Evolutionary conservation across 345 rosid genomes (phyloP), one percentile per base, ranked within the genome.

Genomic region (Odontarrhena argentea): DNA sequence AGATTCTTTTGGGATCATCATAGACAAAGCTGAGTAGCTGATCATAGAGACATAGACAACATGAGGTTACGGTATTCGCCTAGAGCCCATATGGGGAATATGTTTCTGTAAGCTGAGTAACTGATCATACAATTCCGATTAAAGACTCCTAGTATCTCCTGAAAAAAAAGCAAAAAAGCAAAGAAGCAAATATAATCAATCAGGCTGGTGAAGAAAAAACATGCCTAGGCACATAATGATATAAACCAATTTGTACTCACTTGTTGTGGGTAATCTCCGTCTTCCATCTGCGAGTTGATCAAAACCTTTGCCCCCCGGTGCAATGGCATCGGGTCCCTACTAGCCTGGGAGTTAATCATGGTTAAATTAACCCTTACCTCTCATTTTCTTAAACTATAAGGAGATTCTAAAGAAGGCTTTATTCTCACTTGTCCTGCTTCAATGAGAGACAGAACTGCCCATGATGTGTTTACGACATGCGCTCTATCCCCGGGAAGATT

Each of bases 181-280:
- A 14, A 35, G 7, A 26, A 5, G 3, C 7, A 68, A 7, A 64
- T n/a, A 18, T 28, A 22, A 50, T 7, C 11, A 24, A 50, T 11
- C 15, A 13, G 25, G 9, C 35, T 14, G 3, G 8, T 40, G 11
- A 22, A 22, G 6, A 53, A 0, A 25, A 38, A 69, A 9, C 2
- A 0, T 41, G 10, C 2, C 6, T 37, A 37, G 35, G 12, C 8
- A 45, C 34, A 55, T 28, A 2, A 28, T 28, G 32, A 28, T 28
- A 28, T 15, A 46, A 22, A 46, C 28, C 46, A 2, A n/a, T 30
- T 38, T 26, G 0, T 10, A 3, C 36, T 63, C 50, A 85, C 95
- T 80, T 87, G 84, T 49, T 84, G 88, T 18, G 88, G 95, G 24
- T 80, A 89, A 67, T 89, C 89, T 59, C 91, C 94, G 60, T 81